phyloP scores from a whole-genome alignment of 2,329 filamentous ascomycete genomes.

The Aspergillus sp. region DNA sequence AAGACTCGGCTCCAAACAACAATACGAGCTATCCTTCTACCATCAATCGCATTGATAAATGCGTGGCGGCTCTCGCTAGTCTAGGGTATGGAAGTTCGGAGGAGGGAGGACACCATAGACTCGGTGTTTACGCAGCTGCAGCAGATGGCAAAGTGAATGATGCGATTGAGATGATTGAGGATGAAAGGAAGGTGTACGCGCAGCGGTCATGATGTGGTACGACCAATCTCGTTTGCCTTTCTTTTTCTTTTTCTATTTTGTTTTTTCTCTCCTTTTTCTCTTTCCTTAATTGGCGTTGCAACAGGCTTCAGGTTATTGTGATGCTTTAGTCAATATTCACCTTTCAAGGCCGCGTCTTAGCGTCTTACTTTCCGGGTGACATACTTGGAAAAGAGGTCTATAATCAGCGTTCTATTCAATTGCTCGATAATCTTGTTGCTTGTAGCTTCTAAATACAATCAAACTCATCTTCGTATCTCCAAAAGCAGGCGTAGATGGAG shows the following conservation, averaged over 20 bases:
- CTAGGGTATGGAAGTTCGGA: conserved; percentile 35
- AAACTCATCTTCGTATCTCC: too few species aligned
- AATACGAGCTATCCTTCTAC: not conserved
- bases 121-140: conserved; percentile 39
- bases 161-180: conserved; percentile 45
- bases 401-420: not conserved
- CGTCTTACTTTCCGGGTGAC: not conserved
- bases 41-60: conserved; percentile 23
- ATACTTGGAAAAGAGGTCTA: not conserved
- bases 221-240: too few species aligned
- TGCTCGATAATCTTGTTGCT: conserved; percentile 3
- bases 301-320: not conserved
- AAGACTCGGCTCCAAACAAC: not conserved
- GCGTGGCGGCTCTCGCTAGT: conserved; percentile 31
- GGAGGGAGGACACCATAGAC: conserved; percentile 29
- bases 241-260: too few species aligned
- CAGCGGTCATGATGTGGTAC: conserved; percentile 9
- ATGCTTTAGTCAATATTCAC: not conserved
- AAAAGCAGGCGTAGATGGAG: too few species aligned
- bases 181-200: conserved; percentile 38
- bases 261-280: too few species aligned
- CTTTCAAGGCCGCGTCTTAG: not conserved
- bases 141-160: conserved; percentile 35
- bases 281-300: not conserved
- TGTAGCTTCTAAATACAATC: too few species aligned